These are phyloP conservation scores for Colletotrichum chrysophilum DNA, from an alignment of 2,329 filamentous ascomycete species.

Conservation along the genomic window DNA sequence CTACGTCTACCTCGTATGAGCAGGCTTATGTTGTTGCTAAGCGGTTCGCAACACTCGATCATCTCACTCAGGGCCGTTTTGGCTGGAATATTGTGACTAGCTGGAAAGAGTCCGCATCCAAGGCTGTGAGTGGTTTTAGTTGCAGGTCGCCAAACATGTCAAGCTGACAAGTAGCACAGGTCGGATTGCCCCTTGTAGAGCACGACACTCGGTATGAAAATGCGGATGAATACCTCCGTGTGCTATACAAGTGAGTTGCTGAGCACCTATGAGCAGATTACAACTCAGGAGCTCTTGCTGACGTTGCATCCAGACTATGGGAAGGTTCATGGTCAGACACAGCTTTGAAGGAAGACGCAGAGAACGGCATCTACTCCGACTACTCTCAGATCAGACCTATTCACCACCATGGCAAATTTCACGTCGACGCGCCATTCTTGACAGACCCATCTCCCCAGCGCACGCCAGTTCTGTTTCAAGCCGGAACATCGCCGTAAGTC, in stretches of 20 bases:
- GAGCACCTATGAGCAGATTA: not conserved
- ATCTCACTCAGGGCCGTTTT: conserved; percentile 64
- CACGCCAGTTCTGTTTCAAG: conserved; percentile 63
- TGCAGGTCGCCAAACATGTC: not conserved
- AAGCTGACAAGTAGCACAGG: conserved; percentile 44
- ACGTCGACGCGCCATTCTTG: conserved; percentile 7
- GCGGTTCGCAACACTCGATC: conserved; percentile 65
- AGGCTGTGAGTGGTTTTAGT: conserved; percentile 38
- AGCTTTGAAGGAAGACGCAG: not conserved
- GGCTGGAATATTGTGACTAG: conserved; percentile 72
- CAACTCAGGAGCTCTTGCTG: not conserved
- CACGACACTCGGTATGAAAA: conserved; percentile 67
- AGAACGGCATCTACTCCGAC: not conserved
- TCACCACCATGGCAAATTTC: conserved; percentile 4
- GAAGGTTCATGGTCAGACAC: conserved; percentile 10
- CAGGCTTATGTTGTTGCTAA: conserved; percentile 67
- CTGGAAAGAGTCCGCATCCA: conserved; percentile 64
- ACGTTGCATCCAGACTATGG: not conserved
- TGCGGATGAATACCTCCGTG: conserved; percentile 65
- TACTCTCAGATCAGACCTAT: not conserved
- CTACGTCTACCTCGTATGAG: conserved; percentile 67
- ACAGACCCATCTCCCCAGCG: conserved; percentile 58
- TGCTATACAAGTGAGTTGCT: conserved; percentile 62
- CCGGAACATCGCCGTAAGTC: conserved; percentile 53
- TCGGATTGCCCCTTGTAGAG: conserved; percentile 56